Conservation (phyloP, 2,329 filamentous ascomycete genomes). For the Botrytis hyacinthi region DNA sequence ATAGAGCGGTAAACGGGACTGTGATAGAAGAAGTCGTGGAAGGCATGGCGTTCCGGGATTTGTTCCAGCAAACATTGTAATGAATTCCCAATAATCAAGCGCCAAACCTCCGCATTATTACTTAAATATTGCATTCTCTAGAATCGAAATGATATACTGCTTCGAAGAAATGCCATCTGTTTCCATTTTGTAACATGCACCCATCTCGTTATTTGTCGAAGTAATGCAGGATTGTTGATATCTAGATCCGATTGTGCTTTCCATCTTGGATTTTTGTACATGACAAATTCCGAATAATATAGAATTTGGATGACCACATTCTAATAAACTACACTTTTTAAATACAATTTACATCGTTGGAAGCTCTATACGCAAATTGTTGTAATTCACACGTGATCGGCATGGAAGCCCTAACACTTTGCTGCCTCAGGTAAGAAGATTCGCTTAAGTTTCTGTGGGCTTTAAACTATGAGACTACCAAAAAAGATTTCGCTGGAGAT, state of each 20-base stretch:
- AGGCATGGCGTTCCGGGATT: constrained; percentile 1
- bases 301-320: not conserved
- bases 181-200: not conserved
- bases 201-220: not conserved
- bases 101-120: not conserved
- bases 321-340: not conserved
- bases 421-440: constrained; percentile 3
- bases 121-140: not conserved
- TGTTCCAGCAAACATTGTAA: constrained; percentile 3
- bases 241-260: not conserved
- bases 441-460: constrained; percentile 21
- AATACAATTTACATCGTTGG: not conserved
- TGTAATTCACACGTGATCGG: not conserved
- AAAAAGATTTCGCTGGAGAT: constrained; percentile 28
- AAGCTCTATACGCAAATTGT: not conserved
- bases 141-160: not conserved
- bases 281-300: not conserved
- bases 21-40: not conserved
- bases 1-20: constrained; percentile 17
- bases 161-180: not conserved
- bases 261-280: not conserved
- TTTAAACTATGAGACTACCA: constrained; percentile 23
- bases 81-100: constrained; percentile 1
- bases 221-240: not conserved
- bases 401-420: constrained; percentile 19